Conservation (phyloP, 1,284 basidiomycete species). For the Ustilago trichophora region DNA sequence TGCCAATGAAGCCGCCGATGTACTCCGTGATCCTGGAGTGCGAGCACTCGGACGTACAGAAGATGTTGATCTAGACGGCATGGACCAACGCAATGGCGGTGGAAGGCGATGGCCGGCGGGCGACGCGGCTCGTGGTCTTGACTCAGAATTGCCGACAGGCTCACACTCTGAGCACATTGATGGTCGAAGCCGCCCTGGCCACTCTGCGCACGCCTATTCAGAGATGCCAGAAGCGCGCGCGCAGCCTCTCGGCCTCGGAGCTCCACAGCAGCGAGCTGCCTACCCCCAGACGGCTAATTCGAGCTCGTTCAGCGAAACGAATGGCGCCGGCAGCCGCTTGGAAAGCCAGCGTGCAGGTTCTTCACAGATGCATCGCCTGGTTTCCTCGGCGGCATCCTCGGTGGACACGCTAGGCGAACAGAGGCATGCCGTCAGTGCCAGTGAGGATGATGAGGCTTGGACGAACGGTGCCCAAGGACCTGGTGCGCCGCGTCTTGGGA, state of each 20-base stretch:
- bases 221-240: not conserved
- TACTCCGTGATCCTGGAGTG: conserved; percentile 6
- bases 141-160: not conserved
- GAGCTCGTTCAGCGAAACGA: not conserved
- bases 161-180: not conserved
- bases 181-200: not conserved
- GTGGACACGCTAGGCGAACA: conserved; percentile 10
- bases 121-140: not conserved
- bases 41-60: conserved; percentile 7
- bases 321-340: not conserved
- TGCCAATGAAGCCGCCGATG: conserved; percentile 8
- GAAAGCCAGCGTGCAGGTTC: conserved; percentile 8
- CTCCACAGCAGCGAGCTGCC: conserved; percentile 3
- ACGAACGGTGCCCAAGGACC: conserved; percentile 6
- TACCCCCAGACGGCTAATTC: not conserved
- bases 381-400: conserved; percentile 13
- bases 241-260: not conserved
- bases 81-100: conserved; percentile 1
- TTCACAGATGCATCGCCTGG: conserved; percentile 17
- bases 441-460: conserved; percentile 26
- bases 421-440: conserved; percentile 10
- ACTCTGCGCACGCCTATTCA: conserved; percentile 1
- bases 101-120: conserved; percentile 12
- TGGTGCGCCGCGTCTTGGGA: conserved; percentile 24
- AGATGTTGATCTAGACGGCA: conserved; percentile 14